Evolutionary conservation across 306 rosid species (phyloP), one percentile per base, ranked within the genome.

Genomic region (Elaeagnus macrophylla): DNA sequence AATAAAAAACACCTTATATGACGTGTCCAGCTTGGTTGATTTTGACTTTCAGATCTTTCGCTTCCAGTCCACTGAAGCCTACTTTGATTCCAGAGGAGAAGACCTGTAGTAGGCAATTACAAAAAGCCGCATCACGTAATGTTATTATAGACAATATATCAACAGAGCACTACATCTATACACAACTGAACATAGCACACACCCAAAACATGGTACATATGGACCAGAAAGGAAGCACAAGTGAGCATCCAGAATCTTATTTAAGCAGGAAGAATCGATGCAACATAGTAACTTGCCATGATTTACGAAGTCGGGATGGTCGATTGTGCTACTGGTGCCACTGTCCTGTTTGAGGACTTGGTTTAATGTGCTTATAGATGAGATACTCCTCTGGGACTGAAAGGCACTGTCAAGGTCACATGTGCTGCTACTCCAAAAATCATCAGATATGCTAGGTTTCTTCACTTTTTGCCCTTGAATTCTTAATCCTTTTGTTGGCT

Each of bases 371-470:
- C 96, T 82, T 69, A 82, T 76, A 51, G 96, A 86, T 12, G 97
- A 86, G 53, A 86, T 19, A 66, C 97, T 86, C 72, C 86, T 75
- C 64, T 84, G 96, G 69, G 99, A 84, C 60, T 84, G 88, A 66
- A 81, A 17, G 12, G 87, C 64, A 71, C 85, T 77, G 32, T 93
- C 99, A 72, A 75, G 62, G 59, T 93, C 99, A 54, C 78, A 78
- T 7, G 96, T 79, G 74, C 99, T 93, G 17, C 94, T 82, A 64
- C 96, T 93, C 99, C 99, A 87, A 70, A 93, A 87, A 71, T 83
- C 96, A 60, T 82, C 95, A 3, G 84, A 76, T 54, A 80, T 48
- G 38, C 75, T 64, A 32, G 87, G 83, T 75, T 79, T 93, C 75
- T 77, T 80, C 56, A 84, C 93, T 9, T 62, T 53, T 54, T 78